phyloP scores from a whole-genome alignment of 2,329 filamentous ascomycete genomes.

The Phyllosticta paracitricarpa region DNA sequence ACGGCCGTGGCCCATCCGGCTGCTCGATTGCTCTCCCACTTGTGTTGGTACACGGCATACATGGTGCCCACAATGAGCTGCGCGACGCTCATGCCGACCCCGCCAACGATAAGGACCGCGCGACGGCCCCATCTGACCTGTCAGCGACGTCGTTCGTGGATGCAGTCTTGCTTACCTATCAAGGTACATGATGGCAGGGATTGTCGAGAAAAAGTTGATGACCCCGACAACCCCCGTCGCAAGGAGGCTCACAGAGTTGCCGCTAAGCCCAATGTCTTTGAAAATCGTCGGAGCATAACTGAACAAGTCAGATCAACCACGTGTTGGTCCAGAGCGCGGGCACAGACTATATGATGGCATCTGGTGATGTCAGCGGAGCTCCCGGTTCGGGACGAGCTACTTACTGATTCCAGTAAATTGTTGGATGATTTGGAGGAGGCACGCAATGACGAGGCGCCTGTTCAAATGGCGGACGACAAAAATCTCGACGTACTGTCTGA shows the following conservation, averaged over 20 bases:
- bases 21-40: neutral
- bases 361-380: neutral
- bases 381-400: neutral
- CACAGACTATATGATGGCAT: neutral
- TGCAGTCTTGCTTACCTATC: neutral
- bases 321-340: neutral
- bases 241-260: conserved; percentile 5
- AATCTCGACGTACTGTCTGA: conserved; percentile 2
- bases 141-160: neutral
- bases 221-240: conserved; percentile 8
- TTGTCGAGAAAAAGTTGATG: conserved; percentile 9
- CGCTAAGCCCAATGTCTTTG: conserved; percentile 30
- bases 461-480: conserved; percentile 1
- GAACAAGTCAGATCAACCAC: neutral
- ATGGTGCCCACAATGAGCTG: conserved; percentile 8
- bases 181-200: conserved; percentile 7
- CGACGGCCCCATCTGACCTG: conserved; percentile 1
- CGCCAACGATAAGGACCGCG: conserved; percentile 4
- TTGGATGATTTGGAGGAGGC: conserved; percentile 8
- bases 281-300: conserved; percentile 39
- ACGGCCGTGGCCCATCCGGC: conserved; percentile 9
- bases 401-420: conserved; percentile 5
- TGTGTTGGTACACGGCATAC: conserved; percentile 5
- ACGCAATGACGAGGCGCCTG: conserved; percentile 2
- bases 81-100: conserved; percentile 2